These are phyloP conservation scores for Sarocladium kiliense DNA, from an alignment of 2,329 filamentous ascomycete genomes.

Conservation along the genomic window DNA sequence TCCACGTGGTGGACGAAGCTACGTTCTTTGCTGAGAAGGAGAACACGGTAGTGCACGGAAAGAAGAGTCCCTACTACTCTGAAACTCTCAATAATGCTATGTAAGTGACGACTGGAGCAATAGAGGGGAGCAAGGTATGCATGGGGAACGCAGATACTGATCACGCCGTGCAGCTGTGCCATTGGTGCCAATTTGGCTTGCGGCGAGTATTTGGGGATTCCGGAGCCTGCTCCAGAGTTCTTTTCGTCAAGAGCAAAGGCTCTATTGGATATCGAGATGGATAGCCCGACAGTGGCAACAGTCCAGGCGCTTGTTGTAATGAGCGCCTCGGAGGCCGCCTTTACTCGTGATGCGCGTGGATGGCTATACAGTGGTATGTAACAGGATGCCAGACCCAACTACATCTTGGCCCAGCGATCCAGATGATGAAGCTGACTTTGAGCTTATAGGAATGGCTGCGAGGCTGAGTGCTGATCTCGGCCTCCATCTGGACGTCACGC, in stretches of 20 bases:
- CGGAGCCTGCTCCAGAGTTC: conserved; percentile 12
- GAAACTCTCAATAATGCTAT: conserved; percentile 20
- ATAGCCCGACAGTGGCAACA: conserved; percentile 17
- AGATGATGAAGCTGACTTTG: no score
- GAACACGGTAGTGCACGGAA: conserved; percentile 10
- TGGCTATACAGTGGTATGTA: conserved; percentile 19
- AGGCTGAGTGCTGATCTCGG: conserved; percentile 14
- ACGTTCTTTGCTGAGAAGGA: conserved; percentile 14
- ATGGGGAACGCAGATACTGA: no score
- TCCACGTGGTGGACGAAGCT: conserved; percentile 18
- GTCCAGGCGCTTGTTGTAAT: conserved; percentile 18
- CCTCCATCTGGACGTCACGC: conserved; percentile 14
- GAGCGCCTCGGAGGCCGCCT: conserved; percentile 16
- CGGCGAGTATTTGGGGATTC: background rate
- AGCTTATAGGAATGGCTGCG: conserved; percentile 13
- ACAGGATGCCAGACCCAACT: no score
- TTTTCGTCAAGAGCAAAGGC: conserved; percentile 17
- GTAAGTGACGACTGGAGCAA: no score
- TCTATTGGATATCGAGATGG: conserved; percentile 18
- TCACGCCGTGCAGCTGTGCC: conserved; percentile 7
- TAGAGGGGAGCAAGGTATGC: background rate
- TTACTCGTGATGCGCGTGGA: conserved; percentile 16
- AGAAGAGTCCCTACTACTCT: conserved; percentile 17
- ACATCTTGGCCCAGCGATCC: no score
- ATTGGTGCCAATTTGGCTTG: conserved; percentile 12